phyloP scores from a whole-genome alignment of 1,284 basidiomycete species.

The Leccinum fuscescens region DNA sequence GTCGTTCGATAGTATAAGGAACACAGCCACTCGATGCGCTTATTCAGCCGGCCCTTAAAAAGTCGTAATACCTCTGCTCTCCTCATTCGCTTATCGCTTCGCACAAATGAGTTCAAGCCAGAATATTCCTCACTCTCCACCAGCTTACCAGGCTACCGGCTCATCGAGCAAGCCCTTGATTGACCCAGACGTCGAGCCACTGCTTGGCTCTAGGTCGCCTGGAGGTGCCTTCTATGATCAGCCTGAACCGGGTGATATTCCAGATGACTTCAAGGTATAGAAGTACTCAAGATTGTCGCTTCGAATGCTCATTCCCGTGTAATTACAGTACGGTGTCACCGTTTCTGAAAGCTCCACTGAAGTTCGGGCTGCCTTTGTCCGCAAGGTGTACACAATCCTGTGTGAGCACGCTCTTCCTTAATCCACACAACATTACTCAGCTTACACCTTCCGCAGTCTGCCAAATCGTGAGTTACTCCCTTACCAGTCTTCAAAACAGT shows the following conservation, averaged over 20 bases:
- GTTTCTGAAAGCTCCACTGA: slow-evolving; percentile 72
- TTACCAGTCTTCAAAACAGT: neutral
- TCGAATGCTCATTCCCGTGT: slow-evolving; percentile 10
- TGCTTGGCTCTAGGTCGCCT: slow-evolving; percentile 45
- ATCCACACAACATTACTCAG: slow-evolving; percentile 3
- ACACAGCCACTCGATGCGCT: slow-evolving; percentile 26
- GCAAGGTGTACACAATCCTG: slow-evolving; percentile 80
- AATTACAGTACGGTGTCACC: slow-evolving; percentile 66
- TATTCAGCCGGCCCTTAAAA: slow-evolving; percentile 26
- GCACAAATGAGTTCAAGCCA: slow-evolving; percentile 31
- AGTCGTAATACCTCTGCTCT: neutral
- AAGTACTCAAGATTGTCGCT: neutral
- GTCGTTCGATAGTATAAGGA: neutral
- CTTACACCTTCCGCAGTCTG: slow-evolving; percentile 44
- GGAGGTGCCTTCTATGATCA: slow-evolving; percentile 64
- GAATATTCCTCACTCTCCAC: slow-evolving; percentile 51
- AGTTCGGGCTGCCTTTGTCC: slow-evolving; percentile 71
- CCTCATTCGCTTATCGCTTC: slow-evolving; percentile 21
- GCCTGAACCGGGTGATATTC: slow-evolving; percentile 65
- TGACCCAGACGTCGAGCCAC: slow-evolving; percentile 39
- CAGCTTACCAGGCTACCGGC: slow-evolving; percentile 44
- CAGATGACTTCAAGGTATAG: slow-evolving; percentile 81
- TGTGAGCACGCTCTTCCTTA: slow-evolving; percentile 48
- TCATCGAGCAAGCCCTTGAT: slow-evolving; percentile 35
- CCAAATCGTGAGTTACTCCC: slow-evolving; percentile 56